Base-by-base conservation (phyloP, 805 yeast species). In the Nakazawaea wyomingensis region DNA sequence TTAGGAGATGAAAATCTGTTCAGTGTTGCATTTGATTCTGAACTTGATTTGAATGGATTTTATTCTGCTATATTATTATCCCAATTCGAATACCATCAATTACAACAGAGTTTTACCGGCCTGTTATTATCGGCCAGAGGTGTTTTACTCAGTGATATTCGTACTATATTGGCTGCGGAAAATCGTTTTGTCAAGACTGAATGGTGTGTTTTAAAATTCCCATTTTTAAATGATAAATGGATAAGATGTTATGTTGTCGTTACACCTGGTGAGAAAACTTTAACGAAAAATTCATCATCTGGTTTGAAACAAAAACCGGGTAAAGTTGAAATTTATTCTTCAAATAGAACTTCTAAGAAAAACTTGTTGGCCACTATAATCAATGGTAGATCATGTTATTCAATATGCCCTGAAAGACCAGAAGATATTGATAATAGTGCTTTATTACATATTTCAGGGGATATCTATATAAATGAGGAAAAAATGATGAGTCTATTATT, bases 51-150 rank as follows among this genome's bases (percentile, higher is more conserved):
- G 24, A 56, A 59, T 30, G 47, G 48, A 26, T 57, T 62, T 41
- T 61, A 75, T 16, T 61, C 78, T 1, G 74, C 80, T 3, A 56
- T 80, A 28, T 61, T 71, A 39, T 56, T 81, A 37, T 61, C 82
- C n/a, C 74, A 71, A 49, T 81, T 65, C 53, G 88, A 81, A 57
- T 72, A 65, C 50, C 66, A 69, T 16, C 71, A 74, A 37, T 62
- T 81, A 41, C 79, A 75, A 52, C 83, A 80, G 58, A 71, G 80
- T 17, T 81, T 74, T 54, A 80, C 86, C 0, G 88, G 85, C 5
- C 83, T 80, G 2, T 60, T 80, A 27, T 57, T 81, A 27, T 74
- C 83, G 7, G 60, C 76, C 7, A 78, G 76, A 50, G 87, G 82
- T 1, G 65, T 78, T 3, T 57, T 64, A 41, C 65, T 81, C 43